Base-by-base conservation (phyloP, 495 filamentous ascomycete genomes). In the Parathielavia hyrcaniae region DNA sequence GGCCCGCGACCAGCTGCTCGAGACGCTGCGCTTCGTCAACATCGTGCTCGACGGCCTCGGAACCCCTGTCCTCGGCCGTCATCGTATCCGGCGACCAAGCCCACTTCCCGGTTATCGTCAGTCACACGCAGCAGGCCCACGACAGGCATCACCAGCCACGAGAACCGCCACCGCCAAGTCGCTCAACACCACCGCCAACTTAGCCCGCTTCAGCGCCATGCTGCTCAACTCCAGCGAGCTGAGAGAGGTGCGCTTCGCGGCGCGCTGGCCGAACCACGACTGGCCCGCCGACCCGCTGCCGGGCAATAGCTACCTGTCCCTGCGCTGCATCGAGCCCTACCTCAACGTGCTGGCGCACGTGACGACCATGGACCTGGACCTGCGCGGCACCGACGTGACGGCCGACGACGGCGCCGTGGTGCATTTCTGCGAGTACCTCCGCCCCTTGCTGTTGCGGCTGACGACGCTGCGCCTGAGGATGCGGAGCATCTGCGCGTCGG, bases 331-430 rank as follows among this genome's bases (percentile, higher is more conserved):
- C n/a, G 41, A 56, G 43, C 60, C 58, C 20, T 61, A 54, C 40
- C 19, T 59, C 19, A 39, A 39, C 38, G 47, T 58, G 17, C 46
- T 63, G 23, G 17, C 50, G n/a, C 23, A 58, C 49, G n/a, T 67
- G 39, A 67, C 59, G 4, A 11, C 34, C 13, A 53, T 67, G 16
- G 61, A 67, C 35, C 35, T 66, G 13, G 64, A 66, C 40, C 54
- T 66, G 3, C 53, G 58, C 47, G 64, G 57, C 5, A 56, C 60
- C 14, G 17, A 40, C 49, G 43, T 63, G 7, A n/a, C 13, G 5
- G 19, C 32, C 22, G 38, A 52, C 14, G 2, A 19, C 7, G 22
- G 19, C 1, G 19, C 20, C 44, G 20, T 5, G 45, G 19, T 32
- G 13, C 26, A 66, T 32, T 56, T 66, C n/a, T 66, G 64, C 49